Evolutionary conservation across 371 early-diverging fungal species (phyloP).

Genomic region (Haplosporangium sp.): DNA sequence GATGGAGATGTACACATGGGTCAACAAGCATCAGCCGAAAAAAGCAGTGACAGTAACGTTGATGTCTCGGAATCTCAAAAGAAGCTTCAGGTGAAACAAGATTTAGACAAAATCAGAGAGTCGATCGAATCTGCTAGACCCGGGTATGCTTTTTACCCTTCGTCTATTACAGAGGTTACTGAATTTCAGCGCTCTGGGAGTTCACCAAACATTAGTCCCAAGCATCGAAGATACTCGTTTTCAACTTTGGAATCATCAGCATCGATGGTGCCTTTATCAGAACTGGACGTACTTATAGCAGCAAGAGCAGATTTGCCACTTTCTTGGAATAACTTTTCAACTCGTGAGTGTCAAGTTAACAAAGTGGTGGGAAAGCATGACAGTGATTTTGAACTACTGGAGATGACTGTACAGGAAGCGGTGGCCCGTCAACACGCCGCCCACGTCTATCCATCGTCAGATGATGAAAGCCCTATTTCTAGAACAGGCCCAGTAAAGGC

Average conservation of each 20-base stretch:
- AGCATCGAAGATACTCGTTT: not conserved
- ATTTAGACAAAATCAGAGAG: slow-evolving; percentile 33
- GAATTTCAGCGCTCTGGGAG: no score
- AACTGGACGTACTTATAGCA: slow-evolving; percentile 6
- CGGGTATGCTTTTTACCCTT: slow-evolving; percentile 27
- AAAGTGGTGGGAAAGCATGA: slow-evolving; percentile 44
- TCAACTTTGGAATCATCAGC: slow-evolving; percentile 1
- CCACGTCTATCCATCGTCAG: not conserved
- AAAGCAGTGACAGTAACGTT: not conserved
- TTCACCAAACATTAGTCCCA: not conserved
- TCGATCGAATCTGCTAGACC: slow-evolving; percentile 47
- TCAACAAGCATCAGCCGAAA: not conserved
- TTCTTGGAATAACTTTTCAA: slow-evolving; percentile 49
- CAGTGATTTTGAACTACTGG: slow-evolving; percentile 35
- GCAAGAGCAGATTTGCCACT: slow-evolving; percentile 28
- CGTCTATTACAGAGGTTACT: not conserved
- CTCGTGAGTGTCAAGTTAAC: slow-evolving; percentile 45
- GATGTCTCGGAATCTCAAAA: not conserved
- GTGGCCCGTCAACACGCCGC: slow-evolving; percentile 39
- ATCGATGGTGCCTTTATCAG: not conserved
- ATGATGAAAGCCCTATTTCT: slow-evolving; percentile 3
- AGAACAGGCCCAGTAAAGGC: not conserved
- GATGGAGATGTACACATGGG: not conserved
- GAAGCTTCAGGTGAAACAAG: slow-evolving; percentile 28
- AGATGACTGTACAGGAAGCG: slow-evolving; percentile 38